Evolutionary conservation across 306 rosid genomes (phyloP).

Genomic region (Fragaria vesca): DNA sequence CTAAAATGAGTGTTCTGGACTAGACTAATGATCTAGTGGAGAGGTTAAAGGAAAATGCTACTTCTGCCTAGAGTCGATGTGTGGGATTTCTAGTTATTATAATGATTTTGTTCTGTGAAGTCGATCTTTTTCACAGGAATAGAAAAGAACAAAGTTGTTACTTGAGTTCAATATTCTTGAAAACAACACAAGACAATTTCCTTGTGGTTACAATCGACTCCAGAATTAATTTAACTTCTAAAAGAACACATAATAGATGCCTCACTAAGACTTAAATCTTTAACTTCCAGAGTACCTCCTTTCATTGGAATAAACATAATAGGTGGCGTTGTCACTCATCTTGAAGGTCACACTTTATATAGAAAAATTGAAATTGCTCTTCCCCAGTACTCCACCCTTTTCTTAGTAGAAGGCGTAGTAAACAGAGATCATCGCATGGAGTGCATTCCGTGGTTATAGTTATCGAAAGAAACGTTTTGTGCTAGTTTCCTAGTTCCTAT

Average conservation of each 20-base stretch:
- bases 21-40: not conserved
- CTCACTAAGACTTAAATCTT: not conserved
- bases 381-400: not conserved
- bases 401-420: not conserved
- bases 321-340: not conserved
- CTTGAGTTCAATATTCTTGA: not conserved
- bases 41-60: not conserved
- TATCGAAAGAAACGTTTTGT: not conserved
- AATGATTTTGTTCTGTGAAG: not conserved
- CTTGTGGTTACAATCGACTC: not conserved
- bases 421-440: not conserved
- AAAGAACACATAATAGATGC: not conserved
- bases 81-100: not conserved
- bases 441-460: not conserved
- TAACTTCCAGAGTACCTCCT: not conserved
- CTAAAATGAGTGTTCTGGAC: constrained; percentile 4
- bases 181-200: not conserved
- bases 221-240: not conserved
- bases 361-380: not conserved
- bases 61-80: not conserved
- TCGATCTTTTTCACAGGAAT: not conserved
- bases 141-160: not conserved
- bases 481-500: not conserved
- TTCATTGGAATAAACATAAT: not conserved
- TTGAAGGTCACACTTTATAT: not conserved